Conservation (phyloP, 441 rosid species). For the Populus trichocarpa region DNA sequence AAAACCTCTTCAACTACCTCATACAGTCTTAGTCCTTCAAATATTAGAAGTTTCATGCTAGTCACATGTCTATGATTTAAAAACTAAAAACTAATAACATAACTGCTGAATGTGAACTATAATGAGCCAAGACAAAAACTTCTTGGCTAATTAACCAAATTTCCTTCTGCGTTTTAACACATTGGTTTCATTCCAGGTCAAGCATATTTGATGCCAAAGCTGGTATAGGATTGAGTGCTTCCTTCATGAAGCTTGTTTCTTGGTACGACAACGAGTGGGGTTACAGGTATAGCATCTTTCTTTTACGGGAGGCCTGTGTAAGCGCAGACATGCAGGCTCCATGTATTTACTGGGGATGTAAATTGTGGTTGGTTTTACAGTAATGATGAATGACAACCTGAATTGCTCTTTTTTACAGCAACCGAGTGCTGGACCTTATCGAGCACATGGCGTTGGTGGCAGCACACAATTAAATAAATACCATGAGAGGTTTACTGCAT, state of each 20-base stretch:
- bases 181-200: constrained; percentile 48
- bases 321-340: too few species aligned
- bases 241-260: constrained; percentile 85
- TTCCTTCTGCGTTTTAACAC: not conserved
- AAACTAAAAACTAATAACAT: not conserved
- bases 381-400: not conserved
- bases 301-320: not conserved
- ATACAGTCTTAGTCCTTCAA: not conserved
- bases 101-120: not conserved
- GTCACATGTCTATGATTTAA: not conserved
- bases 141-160: not conserved
- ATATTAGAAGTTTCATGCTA: not conserved
- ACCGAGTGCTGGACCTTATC: constrained; percentile 94
- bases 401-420: constrained; percentile 46
- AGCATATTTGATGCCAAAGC: constrained; percentile 98
- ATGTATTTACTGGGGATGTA: not conserved
- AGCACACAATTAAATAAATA: constrained; percentile 36
- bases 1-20: not conserved
- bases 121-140: not conserved
- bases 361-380: not conserved
- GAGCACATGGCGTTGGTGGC: constrained; percentile 96
- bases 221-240: constrained; percentile 76
- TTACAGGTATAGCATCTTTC: constrained; percentile 61
- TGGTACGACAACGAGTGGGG: constrained; percentile 99
- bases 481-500: constrained; percentile 1